A percentile compares a stretch with the other conserved stretches of the same genome.
These are phyloP conservation scores for Aureobasidium sp. DNA, from an alignment of 2,329 filamentous ascomycete genomes.

Conservation along the genomic window DNA sequence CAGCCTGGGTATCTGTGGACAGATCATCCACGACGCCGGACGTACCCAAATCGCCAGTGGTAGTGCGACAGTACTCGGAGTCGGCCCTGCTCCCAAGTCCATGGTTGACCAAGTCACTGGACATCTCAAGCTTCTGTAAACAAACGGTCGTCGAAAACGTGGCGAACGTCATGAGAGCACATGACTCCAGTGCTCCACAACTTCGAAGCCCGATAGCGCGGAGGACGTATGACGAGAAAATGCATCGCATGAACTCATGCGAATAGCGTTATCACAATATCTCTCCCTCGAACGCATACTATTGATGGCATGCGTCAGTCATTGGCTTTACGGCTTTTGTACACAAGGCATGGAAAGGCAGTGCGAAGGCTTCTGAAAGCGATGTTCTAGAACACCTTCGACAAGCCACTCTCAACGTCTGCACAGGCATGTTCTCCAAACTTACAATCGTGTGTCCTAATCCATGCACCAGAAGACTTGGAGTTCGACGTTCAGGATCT, in stretches of 20 bases:
- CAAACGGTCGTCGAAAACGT: background rate
- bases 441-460: too few relatives aligned
- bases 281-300: background rate
- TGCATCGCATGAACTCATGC: background rate
- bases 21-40: constrained; percentile 90
- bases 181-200: background rate
- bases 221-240: background rate
- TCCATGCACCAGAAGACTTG: too few relatives aligned
- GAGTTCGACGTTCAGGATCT: too few relatives aligned
- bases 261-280: background rate
- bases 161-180: background rate
- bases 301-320: background rate
- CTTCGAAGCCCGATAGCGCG: background rate
- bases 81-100: constrained; percentile 66
- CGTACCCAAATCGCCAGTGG: constrained; percentile 93
- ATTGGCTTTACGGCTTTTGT: accelerated
- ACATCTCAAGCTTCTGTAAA: constrained; percentile 67
- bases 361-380: background rate
- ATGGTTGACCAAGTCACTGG: constrained; percentile 81
- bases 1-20: constrained; percentile 75
- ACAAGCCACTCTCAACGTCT: background rate
- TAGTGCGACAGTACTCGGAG: constrained; percentile 83
- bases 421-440: too few relatives aligned
- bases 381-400: background rate
- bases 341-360: background rate